Percentiles rank a stretch among this genome's conserved stretches.
These are phyloP conservation scores for Globisporangium cystogenes DNA, from an alignment of 352 stramenopile genomes.

Conservation along the genomic window DNA sequence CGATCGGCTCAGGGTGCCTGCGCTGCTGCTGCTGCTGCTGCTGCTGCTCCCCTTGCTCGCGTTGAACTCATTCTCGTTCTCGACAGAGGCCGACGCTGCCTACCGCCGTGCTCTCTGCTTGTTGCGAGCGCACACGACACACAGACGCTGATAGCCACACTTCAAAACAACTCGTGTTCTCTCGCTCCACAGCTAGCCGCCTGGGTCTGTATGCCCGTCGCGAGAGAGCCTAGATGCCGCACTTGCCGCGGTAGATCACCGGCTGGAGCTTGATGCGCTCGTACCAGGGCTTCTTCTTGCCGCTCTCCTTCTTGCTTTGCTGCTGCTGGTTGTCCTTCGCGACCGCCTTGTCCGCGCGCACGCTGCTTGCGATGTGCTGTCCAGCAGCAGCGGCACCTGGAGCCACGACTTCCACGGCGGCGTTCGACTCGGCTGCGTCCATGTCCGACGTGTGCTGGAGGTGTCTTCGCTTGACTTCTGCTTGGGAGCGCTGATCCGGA, in stretches of 20 bases:
- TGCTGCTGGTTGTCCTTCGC: slow-evolving; percentile 1
- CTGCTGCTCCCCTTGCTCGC: too few species aligned
- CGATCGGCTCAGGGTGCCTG: too few species aligned
- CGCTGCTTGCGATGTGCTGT: not conserved
- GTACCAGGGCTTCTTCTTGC: slow-evolving; percentile 16
- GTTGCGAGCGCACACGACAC: too few species aligned
- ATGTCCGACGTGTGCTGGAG: not conserved
- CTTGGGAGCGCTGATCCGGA: too few species aligned
- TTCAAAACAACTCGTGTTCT: too few species aligned
- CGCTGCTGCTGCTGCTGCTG: too few species aligned
- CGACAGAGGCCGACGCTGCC: too few species aligned
- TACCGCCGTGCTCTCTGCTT: too few species aligned
- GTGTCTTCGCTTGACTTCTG: not conserved
- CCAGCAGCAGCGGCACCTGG: not conserved
- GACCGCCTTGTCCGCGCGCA: not conserved
- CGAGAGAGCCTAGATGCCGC: slow-evolving; percentile 8
- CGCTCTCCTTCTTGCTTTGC: not conserved
- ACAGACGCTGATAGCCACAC: too few species aligned
- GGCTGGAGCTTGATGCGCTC: slow-evolving; percentile 18
- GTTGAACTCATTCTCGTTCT: too few species aligned
- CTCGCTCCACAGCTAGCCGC: too few species aligned
- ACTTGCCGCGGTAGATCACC: slow-evolving; percentile 16
- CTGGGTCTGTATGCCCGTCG: too few species aligned
- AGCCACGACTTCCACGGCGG: slow-evolving; percentile 4
- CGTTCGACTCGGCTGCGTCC: slow-evolving; percentile 6